These are phyloP conservation scores for Kluyveromyces sp. DNA, from an alignment of 1,139 yeast species.

Conservation along the genomic window DNA sequence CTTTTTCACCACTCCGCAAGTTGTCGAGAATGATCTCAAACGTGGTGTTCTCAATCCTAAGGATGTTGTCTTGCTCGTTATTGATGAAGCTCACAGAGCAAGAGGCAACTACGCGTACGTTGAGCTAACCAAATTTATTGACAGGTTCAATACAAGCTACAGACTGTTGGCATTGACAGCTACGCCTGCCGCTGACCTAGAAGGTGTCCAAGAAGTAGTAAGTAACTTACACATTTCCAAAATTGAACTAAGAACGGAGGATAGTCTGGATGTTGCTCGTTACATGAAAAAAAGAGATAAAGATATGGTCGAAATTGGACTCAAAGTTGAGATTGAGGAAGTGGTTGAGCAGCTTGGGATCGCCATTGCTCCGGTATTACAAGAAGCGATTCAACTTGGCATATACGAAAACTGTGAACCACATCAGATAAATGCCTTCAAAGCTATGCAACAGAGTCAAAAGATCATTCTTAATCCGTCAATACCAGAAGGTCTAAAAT, in stretches of 20 bases:
- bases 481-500: conserved; percentile 60
- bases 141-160: conserved; percentile 57
- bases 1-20: conserved; percentile 94
- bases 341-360: conserved; percentile 46
- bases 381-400: conserved; percentile 55
- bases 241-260: conserved; percentile 82
- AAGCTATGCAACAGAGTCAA: conserved; percentile 63
- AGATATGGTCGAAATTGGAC: conserved; percentile 50
- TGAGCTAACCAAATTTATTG: conserved; percentile 63
- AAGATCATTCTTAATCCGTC: conserved; percentile 45
- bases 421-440: conserved; percentile 58
- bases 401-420: conserved; percentile 63
- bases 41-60: conserved; percentile 73
- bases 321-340: conserved; percentile 46
- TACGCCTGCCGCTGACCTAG: conserved; percentile 85
- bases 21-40: conserved; percentile 81
- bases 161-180: conserved; percentile 87
- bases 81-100: conserved; percentile 96
- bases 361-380: conserved; percentile 60
- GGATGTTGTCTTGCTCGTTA: conserved; percentile 63
- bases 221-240: conserved; percentile 64
- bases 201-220: conserved; percentile 81
- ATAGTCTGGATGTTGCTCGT: conserved; percentile 67
- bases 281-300: conserved; percentile 70
- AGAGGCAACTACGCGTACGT: conserved; percentile 86